phyloP scores from a whole-genome alignment of 106 monocot genomes.

The Dendrobium nobile region DNA sequence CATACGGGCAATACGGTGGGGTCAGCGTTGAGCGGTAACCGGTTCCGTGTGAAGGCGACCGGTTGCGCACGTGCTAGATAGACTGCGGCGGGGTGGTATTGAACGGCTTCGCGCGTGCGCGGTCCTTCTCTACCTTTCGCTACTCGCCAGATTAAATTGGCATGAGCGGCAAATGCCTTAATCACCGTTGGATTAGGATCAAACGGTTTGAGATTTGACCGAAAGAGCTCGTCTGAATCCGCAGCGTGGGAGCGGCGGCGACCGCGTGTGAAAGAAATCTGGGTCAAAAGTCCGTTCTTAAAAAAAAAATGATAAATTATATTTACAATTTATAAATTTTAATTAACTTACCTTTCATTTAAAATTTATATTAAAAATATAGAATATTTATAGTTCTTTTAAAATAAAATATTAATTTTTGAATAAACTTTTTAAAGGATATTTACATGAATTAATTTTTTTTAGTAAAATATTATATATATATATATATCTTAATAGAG shows the following conservation, averaged over 20 bases:
- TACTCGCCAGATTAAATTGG: background rate
- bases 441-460: no score
- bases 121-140: background rate
- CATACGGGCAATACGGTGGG: background rate
- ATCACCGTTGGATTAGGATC: background rate
- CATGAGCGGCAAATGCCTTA: background rate
- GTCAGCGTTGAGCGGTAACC: background rate
- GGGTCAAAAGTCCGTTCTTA: no score
- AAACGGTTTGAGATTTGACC: background rate
- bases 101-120: constrained; percentile 3
- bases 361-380: no score
- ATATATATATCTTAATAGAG: no score
- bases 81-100: background rate
- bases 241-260: background rate
- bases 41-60: constrained; percentile 1
- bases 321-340: no score
- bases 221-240: background rate
- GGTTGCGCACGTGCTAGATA: background rate
- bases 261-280: background rate
- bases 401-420: no score
- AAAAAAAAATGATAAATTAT: no score
- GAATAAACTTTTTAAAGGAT: no score
- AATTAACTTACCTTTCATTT: no score
- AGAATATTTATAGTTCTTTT: no score
- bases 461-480: no score